phyloP scores from a whole-genome alignment of 805 yeast species.

The Maudiozyma serrabonitensis region DNA sequence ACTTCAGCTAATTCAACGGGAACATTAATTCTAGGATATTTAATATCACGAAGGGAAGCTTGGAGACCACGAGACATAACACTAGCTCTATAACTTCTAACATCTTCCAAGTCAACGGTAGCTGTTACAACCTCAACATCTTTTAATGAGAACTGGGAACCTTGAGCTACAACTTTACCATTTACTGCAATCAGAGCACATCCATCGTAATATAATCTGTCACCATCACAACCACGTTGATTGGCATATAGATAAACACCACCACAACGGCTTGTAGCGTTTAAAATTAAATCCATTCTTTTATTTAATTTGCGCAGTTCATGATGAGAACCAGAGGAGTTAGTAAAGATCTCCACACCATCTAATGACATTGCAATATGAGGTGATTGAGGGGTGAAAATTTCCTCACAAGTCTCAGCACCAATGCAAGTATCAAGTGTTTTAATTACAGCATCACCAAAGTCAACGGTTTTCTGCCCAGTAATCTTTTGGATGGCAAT shows the following conservation, averaged over 20 bases:
- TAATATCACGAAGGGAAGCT: slow-evolving; percentile 31
- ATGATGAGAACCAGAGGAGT: slow-evolving; percentile 96
- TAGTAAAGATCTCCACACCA: slow-evolving; percentile 95
- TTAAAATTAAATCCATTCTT: slow-evolving; percentile 73
- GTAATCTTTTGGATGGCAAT: slow-evolving; percentile 53
- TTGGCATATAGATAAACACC: slow-evolving; percentile 90
- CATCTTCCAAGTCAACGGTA: slow-evolving; percentile 87
- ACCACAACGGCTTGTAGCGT: slow-evolving; percentile 93
- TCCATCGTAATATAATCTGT: slow-evolving; percentile 92
- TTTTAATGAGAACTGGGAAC: slow-evolving; percentile 74
- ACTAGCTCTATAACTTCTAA: slow-evolving; percentile 67
- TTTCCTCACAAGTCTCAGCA: slow-evolving; percentile 97
- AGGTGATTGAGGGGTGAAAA: slow-evolving; percentile 94
- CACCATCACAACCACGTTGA: slow-evolving; percentile 98
- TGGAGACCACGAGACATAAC: slow-evolving; percentile 71
- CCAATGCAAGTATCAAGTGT: slow-evolving; percentile 85
- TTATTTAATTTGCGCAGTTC: slow-evolving; percentile 84
- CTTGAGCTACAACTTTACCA: slow-evolving; percentile 89
- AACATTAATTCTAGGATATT: slow-evolving; percentile 46
- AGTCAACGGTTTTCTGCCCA: slow-evolving; percentile 56
- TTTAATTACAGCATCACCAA: slow-evolving; percentile 86
- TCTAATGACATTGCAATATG: slow-evolving; percentile 85
- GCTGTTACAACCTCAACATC: slow-evolving; percentile 97
- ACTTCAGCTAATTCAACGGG: slow-evolving; percentile 59
- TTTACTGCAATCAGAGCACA: slow-evolving; percentile 91